These are phyloP conservation scores for Candida glaebosa DNA, from an alignment of 805 yeast genomes.

Conservation along the genomic window DNA sequence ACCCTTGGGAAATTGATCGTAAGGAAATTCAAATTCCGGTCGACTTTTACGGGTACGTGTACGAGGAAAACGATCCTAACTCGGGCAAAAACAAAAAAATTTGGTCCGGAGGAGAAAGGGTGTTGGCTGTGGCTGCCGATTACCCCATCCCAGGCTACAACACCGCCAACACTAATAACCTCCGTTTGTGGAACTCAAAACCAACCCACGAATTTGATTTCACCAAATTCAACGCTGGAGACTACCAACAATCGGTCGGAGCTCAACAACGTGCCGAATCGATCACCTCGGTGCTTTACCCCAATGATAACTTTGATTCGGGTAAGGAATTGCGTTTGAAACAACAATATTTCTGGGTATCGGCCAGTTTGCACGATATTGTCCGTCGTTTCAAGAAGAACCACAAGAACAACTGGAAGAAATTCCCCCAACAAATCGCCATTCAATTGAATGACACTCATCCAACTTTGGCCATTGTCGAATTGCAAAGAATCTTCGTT, in stretches of 20 bases:
- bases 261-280: constrained; percentile 89
- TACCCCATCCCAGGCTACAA: constrained; percentile 90
- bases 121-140: constrained; percentile 85
- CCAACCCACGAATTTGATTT: constrained; percentile 93
- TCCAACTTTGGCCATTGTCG: constrained; percentile 89
- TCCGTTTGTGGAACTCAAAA: constrained; percentile 85
- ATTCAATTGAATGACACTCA: constrained; percentile 94
- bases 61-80: constrained; percentile 49
- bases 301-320: constrained; percentile 86
- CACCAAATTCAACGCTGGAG: constrained; percentile 86
- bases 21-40: constrained; percentile 84
- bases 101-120: constrained; percentile 90
- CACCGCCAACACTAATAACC: constrained; percentile 79
- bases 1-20: constrained; percentile 93
- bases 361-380: constrained; percentile 89
- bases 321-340: constrained; percentile 91
- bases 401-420: constrained; percentile 67
- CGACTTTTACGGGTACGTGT: constrained; percentile 82
- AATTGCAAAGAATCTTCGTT: constrained; percentile 78
- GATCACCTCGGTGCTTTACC: constrained; percentile 88
- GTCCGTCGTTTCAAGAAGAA: constrained; percentile 84
- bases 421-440: constrained; percentile 81
- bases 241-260: constrained; percentile 77
- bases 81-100: constrained; percentile 56
- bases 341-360: constrained; percentile 96